Evolutionary conservation across 2,329 filamentous ascomycete genomes (phyloP).

Genomic region (Aureobasidium namibiae): DNA sequence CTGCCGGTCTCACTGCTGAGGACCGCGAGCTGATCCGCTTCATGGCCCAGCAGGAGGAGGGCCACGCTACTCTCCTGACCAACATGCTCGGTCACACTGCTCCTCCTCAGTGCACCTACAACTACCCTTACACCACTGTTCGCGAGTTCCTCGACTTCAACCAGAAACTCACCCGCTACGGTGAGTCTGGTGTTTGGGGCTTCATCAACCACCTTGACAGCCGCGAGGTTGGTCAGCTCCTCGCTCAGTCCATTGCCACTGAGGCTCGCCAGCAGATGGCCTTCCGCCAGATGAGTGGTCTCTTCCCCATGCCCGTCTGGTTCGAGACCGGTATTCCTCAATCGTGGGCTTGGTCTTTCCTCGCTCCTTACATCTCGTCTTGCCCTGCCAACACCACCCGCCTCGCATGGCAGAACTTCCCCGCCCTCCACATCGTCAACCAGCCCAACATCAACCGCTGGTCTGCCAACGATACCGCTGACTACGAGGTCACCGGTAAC

Average conservation of each 20-base stretch:
- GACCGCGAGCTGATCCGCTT: slow-evolving; percentile 64
- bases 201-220: slow-evolving; percentile 72
- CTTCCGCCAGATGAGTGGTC: slow-evolving; percentile 73
- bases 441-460: slow-evolving; percentile 66
- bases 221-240: slow-evolving; percentile 62
- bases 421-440: slow-evolving; percentile 61
- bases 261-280: slow-evolving; percentile 78
- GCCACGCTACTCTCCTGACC: slow-evolving; percentile 66
- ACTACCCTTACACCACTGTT: slow-evolving; percentile 69
- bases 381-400: slow-evolving; percentile 68
- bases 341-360: slow-evolving; percentile 74
- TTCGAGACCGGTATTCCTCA: slow-evolving; percentile 73
- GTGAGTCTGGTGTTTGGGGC: slow-evolving; percentile 72
- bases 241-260: slow-evolving; percentile 68
- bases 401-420: slow-evolving; percentile 79
- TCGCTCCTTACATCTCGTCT: slow-evolving; percentile 71
- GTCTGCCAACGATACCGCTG: slow-evolving; percentile 52
- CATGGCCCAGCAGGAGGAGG: slow-evolving; percentile 70
- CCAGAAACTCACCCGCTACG: slow-evolving; percentile 76
- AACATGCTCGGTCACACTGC: slow-evolving; percentile 69
- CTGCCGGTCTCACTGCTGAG: slow-evolving; percentile 58
- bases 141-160: slow-evolving; percentile 75
- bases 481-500: slow-evolving; percentile 57
- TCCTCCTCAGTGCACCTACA: slow-evolving; percentile 69
- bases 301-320: slow-evolving; percentile 77